These are phyloP conservation scores for Multifurca ochricompacta DNA, from an alignment of 768 basidiomycete genomes.

Conservation along the genomic window DNA sequence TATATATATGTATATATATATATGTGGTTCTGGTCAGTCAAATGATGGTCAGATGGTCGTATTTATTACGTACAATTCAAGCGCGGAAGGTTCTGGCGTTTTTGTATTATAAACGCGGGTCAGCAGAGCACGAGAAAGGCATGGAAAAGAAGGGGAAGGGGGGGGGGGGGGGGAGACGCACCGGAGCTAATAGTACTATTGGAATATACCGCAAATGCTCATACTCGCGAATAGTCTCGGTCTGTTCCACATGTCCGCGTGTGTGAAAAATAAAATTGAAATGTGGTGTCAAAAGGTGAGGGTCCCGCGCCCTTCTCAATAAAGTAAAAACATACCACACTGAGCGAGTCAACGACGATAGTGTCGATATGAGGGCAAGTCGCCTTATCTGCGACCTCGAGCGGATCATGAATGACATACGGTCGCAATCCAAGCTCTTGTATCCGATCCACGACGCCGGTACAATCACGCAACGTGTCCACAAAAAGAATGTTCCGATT, in stretches of 20 bases:
- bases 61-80: slow-evolving; percentile 54
- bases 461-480: slow-evolving; percentile 72
- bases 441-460: slow-evolving; percentile 69
- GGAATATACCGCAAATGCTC: slow-evolving; percentile 97
- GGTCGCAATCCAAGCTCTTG: slow-evolving; percentile 72
- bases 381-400: slow-evolving; percentile 75
- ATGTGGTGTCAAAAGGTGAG: too few relatives aligned
- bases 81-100: slow-evolving; percentile 53
- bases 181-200: slow-evolving; percentile 80
- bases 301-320: too few relatives aligned
- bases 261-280: too few relatives aligned
- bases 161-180: slow-evolving; percentile 26
- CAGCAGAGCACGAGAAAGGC: background rate
- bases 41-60: slow-evolving; percentile 5
- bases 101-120: slow-evolving; percentile 7
- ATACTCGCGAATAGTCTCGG: slow-evolving; percentile 81
- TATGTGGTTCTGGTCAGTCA: slow-evolving; percentile 21
- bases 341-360: slow-evolving; percentile 87
- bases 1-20: background rate
- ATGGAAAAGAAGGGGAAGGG: too few relatives aligned
- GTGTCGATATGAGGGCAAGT: slow-evolving; percentile 87
- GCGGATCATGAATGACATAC: slow-evolving; percentile 67
- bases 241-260: slow-evolving; percentile 37
- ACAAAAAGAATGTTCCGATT: slow-evolving; percentile 88
- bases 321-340: slow-evolving; percentile 50